phyloP scores from a whole-genome alignment of 108 stramenopile species.

The Stephanodiscus minutulus region DNA sequence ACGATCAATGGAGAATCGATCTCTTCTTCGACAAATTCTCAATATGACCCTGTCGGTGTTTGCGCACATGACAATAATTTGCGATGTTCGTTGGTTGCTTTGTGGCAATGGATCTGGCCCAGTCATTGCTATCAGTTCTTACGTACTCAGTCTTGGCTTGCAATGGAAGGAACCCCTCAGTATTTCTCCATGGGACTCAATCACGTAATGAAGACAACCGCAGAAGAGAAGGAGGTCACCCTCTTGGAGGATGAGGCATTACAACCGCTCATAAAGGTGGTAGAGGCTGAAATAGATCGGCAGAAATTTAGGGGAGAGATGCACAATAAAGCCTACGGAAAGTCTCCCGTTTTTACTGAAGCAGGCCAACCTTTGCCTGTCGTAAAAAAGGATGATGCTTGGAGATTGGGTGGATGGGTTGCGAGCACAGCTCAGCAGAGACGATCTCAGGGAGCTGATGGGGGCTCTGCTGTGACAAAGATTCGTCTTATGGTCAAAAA shows the following conservation, averaged over 20 bases:
- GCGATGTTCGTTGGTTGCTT: constrained; percentile 69
- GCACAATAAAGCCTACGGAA: constrained; percentile 62
- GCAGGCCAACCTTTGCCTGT: constrained; percentile 79
- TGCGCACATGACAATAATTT: constrained; percentile 72
- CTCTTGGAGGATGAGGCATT: constrained; percentile 64
- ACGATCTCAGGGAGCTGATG: constrained; percentile 68
- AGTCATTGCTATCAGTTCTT: constrained; percentile 64
- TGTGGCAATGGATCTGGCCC: constrained; percentile 90
- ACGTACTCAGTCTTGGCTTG: constrained; percentile 61
- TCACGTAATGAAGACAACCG: constrained; percentile 71
- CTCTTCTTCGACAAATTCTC: background rate
- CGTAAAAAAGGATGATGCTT: constrained; percentile 70
- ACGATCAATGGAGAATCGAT: constrained; percentile 79
- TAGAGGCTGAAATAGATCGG: constrained; percentile 66
- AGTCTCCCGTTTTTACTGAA: constrained; percentile 41
- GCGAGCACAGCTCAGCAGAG: constrained; percentile 82
- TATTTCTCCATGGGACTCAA: constrained; percentile 67
- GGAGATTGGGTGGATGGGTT: constrained; percentile 87
- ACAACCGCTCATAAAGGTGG: constrained; percentile 50
- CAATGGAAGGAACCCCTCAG: constrained; percentile 56
- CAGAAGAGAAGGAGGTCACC: constrained; percentile 71
- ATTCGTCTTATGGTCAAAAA: constrained; percentile 61
- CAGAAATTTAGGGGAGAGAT: constrained; percentile 87
- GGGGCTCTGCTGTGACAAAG: constrained; percentile 82
- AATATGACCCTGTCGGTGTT: constrained; percentile 31